Base-by-base conservation (phyloP, 2,329 filamentous ascomycete species). In the Fusarium guadeloupense region DNA sequence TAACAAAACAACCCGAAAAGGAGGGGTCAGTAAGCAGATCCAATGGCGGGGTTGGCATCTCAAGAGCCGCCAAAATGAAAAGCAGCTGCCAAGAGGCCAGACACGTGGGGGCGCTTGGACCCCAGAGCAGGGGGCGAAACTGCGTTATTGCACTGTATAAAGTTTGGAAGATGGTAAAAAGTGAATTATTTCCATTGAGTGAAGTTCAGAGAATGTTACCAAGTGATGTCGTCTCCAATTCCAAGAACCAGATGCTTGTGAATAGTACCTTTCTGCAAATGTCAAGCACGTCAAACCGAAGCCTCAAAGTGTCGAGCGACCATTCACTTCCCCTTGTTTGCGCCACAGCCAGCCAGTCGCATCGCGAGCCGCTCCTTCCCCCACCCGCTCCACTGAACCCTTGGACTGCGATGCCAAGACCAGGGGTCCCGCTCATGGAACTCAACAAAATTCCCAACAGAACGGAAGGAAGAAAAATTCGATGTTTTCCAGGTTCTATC, bases 381-480 rank as follows among this genome's bases (percentile, higher is more conserved):
- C 56, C 52, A 38, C 42, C 39, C 41, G 54, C 54, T 52, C 33
- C 54, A 43, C 41, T 40, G 49, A 64, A 59, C 64, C 67, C 62
- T 48, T 65, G 54, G 47, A 42, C 49, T 49, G 31, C 53, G 46
- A 53, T 55, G 57, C 55, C 57, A 66, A 57, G 61, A 59, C 56
- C 50, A 66, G 48, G 59, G 62, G 59, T 66, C 62, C 58, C 57
- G 61, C 71, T 67, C 38, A 59, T 30, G 28, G 28, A 30, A 50
- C 66, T 69, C 72, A 75, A 75, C 72, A 75, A 74, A 72, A 71
- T 74, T 71, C 72, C 73, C 73, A 75, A 75, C 73, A 75, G 72
- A 75, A 74, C 46, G 30, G 55, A 59, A 65, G 63, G 44, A 53
- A 45, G 25, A 58, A 57, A 57, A 47, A 46, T 13, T 53, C 37